A percentile compares a stretch with the other conserved stretches of the same genome.
Conservation (phyloP, 129 eudicot genomes). For the Artemisia argyi region DNA sequence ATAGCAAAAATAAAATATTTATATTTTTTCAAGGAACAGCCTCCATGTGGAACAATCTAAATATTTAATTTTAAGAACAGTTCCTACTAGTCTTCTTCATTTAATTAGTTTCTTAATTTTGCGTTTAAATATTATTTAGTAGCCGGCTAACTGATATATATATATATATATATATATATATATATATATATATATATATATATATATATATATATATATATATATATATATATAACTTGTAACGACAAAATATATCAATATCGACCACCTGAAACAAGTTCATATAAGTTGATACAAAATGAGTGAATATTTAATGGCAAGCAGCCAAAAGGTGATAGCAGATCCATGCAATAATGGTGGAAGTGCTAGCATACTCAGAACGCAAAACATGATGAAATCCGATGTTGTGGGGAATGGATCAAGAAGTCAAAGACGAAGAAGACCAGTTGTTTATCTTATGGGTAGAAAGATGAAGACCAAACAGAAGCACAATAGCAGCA, state of each 20-base stretch:
- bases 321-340: not conserved
- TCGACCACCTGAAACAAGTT: not conserved
- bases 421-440: not conserved
- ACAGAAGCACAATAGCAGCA: constrained; percentile 2
- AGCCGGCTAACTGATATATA: too few relatives aligned
- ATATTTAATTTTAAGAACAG: too few relatives aligned
- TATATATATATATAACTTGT: constrained; percentile 12
- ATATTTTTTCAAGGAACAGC: too few relatives aligned
- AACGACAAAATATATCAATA: not conserved
- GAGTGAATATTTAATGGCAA: constrained; percentile 7
- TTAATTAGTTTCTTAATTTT: too few relatives aligned
- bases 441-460: constrained; percentile 1
- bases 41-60: too few relatives aligned
- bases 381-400: not conserved
- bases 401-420: too few relatives aligned
- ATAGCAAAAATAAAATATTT: too few relatives aligned
- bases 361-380: not conserved
- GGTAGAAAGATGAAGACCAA: constrained; percentile 8
- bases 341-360: not conserved
- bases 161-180: too few relatives aligned
- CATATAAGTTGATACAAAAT: not conserved
- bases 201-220: too few relatives aligned
- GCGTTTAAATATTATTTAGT: too few relatives aligned
- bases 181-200: too few relatives aligned
- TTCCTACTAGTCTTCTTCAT: too few relatives aligned